A percentile compares a stretch with the other conserved stretches of the same genome.
phyloP scores from a whole-genome alignment of 441 rosid species.

The Sinapis alba region DNA sequence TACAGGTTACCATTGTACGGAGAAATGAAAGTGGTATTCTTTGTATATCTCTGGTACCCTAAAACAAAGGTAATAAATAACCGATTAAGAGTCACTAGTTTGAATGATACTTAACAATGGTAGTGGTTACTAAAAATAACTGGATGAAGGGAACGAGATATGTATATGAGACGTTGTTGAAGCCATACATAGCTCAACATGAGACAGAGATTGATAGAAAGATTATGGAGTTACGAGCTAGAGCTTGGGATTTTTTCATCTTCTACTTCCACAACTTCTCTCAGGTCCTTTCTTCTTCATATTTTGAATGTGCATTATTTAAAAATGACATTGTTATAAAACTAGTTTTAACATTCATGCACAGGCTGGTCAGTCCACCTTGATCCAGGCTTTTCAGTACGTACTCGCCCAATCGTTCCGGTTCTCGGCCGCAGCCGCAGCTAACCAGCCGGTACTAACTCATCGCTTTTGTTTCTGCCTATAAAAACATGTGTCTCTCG shows the following conservation, averaged over 20 bases:
- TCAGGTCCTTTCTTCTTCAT: neutral
- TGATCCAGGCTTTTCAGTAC: conserved; percentile 59
- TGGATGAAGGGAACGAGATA: conserved; percentile 65
- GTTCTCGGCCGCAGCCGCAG: conserved; percentile 33
- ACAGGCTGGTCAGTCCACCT: conserved; percentile 51
- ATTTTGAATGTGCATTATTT: neutral
- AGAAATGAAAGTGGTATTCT: conserved; percentile 65
- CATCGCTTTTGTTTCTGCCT: neutral
- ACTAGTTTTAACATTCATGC: neutral
- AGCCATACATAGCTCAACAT: conserved; percentile 58
- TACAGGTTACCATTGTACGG: conserved; percentile 86
- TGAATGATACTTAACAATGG: neutral
- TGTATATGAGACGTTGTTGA: conserved; percentile 56
- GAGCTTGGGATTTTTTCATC: conserved; percentile 67
- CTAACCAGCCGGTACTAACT: conserved; percentile 38
- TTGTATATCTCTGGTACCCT: conserved; percentile 71
- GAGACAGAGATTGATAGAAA: conserved; percentile 71
- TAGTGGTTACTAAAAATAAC: neutral
- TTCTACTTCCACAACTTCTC: conserved; percentile 58
- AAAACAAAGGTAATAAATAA: conserved; percentile 47
- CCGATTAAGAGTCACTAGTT: neutral
- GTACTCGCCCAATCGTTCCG: conserved; percentile 54
- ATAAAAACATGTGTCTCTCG: neutral
- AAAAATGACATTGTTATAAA: neutral
- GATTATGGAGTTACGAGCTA: conserved; percentile 58